phyloP scores from a whole-genome alignment of 2,329 filamentous ascomycete species.

The Trichoderma polysporum region DNA sequence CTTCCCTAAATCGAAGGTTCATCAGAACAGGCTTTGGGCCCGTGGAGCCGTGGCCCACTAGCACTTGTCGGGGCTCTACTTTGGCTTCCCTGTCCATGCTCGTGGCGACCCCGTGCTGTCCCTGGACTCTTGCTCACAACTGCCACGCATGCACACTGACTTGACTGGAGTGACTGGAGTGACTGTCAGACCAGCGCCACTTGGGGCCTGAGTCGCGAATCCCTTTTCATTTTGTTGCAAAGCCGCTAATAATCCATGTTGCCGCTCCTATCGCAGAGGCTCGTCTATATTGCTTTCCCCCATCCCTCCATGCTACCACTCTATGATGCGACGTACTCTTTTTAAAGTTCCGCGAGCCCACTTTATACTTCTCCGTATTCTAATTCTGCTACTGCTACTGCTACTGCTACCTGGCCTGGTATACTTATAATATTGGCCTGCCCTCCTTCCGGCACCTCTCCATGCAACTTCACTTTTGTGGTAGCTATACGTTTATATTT shows the following conservation, averaged over 20 bases:
- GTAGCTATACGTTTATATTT: background rate
- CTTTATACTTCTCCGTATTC: constrained; percentile 1
- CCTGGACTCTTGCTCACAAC: constrained; percentile 6
- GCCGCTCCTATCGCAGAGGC: constrained; percentile 20
- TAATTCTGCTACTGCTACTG: background rate
- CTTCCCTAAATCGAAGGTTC: constrained; percentile 26
- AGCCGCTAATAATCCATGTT: constrained; percentile 18
- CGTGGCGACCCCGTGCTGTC: constrained; percentile 19
- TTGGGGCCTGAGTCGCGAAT: constrained; percentile 19
- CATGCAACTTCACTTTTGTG: background rate
- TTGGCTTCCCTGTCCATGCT: constrained; percentile 18
- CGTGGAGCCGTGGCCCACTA: constrained; percentile 12
- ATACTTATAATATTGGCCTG: background rate
- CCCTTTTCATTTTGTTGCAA: constrained; percentile 18
- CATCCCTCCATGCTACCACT: constrained; percentile 19
- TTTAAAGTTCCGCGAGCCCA: constrained; percentile 16
- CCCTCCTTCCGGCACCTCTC: background rate
- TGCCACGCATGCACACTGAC: constrained; percentile 18
- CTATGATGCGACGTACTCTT: constrained; percentile 18
- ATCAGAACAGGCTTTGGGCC: constrained; percentile 24
- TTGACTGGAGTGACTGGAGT: constrained; percentile 11
- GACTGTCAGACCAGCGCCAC: constrained; percentile 25
- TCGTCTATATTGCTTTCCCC: constrained; percentile 18
- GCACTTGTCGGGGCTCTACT: background rate
- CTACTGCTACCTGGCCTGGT: background rate